These are phyloP conservation scores for Aegle marmelos DNA, from an alignment of 345 rosid species.

Conservation along the genomic window DNA sequence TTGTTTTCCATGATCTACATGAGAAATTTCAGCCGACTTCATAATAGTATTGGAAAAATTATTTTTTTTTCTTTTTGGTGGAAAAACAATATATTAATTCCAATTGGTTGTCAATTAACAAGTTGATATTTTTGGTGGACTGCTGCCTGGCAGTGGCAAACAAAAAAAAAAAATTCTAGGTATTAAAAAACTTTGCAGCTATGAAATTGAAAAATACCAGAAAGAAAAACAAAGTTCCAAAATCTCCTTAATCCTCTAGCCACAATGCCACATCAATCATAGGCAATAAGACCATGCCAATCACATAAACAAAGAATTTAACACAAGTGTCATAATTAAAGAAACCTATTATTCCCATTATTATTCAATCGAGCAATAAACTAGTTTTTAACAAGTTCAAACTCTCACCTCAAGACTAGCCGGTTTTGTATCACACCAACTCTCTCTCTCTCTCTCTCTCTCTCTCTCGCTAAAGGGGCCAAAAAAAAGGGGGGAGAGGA, in stretches of 20 bases:
- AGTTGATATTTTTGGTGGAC: background rate
- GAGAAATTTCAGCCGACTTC: background rate
- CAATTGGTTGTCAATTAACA: background rate
- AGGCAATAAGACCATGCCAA: background rate
- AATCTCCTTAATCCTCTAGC: background rate
- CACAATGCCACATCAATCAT: background rate
- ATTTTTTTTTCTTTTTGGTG: background rate
- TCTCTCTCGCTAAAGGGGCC: background rate
- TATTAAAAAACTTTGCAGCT: no score
- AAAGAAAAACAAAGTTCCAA: no score
- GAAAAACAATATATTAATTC: background rate
- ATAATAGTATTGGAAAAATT: background rate
- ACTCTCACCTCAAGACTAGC: conserved; percentile 5
- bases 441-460: background rate
- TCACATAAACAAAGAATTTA: background rate
- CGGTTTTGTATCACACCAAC: background rate
- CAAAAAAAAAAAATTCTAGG: no score
- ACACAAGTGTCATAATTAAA: background rate
- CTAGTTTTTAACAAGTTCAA: background rate
- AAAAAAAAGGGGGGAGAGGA: background rate
- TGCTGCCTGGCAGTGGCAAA: no score
- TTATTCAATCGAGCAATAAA: conserved; percentile 11
- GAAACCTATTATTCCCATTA: background rate
- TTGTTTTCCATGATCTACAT: background rate
- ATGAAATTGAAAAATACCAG: background rate